Percentiles rank a stretch among this genome's conserved stretches.
These are phyloP conservation scores for Medicago ruthenica DNA, from an alignment of 306 rosid genomes.

Conservation along the genomic window DNA sequence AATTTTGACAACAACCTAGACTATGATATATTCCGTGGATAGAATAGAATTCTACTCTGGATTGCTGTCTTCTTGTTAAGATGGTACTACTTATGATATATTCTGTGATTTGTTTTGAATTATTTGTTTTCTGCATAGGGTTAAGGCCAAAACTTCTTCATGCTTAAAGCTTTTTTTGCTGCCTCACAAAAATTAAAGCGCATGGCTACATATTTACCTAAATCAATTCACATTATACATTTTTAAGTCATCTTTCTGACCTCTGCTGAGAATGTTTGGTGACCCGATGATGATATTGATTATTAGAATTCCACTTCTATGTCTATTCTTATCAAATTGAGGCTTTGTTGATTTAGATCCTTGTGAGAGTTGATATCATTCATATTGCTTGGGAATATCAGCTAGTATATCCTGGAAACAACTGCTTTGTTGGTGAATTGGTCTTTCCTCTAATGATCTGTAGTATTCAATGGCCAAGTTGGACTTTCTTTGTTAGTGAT, in stretches of 20 bases:
- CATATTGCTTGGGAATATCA: constrained; percentile 3
- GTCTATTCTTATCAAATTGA: constrained; percentile 2
- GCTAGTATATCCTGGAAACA: constrained; percentile 29
- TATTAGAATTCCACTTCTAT: constrained; percentile 3
- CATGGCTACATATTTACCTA: background rate
- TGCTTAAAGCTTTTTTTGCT: background rate
- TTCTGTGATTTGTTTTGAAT: background rate
- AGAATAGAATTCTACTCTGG: constrained; percentile 3
- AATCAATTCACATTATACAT: background rate
- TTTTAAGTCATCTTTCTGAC: constrained; percentile 5
- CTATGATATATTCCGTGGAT: background rate
- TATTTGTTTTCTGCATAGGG: constrained; percentile 22
- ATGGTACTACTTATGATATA: constrained; percentile 1
- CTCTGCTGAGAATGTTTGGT: constrained; percentile 24
- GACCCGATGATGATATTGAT: constrained; percentile 11
- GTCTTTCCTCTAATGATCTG: background rate
- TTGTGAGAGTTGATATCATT: constrained; percentile 17
- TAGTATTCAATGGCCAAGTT: constrained; percentile 25
- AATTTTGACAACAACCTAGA: too few relatives aligned
- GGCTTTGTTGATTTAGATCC: constrained; percentile 7
- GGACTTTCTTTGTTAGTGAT: constrained; percentile 17
- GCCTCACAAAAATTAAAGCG: background rate
- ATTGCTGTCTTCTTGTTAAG: constrained; percentile 23
- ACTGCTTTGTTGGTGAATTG: constrained; percentile 31
- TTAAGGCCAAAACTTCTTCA: background rate